A percentile compares a stretch with the other conserved stretches of the same genome.
These are phyloP conservation scores for Trametes meyenii DNA, from an alignment of 768 basidiomycete species.

Conservation along the genomic window DNA sequence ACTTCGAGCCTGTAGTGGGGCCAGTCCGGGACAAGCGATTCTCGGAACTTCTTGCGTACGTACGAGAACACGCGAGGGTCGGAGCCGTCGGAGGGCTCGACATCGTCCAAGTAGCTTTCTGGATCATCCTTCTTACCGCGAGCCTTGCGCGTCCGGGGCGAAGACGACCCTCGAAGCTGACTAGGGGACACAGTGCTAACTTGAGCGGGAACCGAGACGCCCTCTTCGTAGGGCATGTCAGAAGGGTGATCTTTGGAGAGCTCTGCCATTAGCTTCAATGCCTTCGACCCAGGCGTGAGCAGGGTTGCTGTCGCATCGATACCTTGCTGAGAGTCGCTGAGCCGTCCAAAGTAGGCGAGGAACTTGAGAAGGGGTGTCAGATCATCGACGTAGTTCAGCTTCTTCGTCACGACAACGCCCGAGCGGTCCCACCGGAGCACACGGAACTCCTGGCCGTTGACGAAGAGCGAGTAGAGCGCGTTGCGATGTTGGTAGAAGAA, in stretches of 20 bases:
- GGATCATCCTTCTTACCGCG: too few relatives aligned
- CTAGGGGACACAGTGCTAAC: too few relatives aligned
- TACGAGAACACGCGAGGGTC: background rate
- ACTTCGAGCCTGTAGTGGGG: background rate
- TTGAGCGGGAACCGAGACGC: too few relatives aligned
- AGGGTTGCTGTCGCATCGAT: background rate
- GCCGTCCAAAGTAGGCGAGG: background rate
- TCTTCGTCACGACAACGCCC: background rate
- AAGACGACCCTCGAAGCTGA: too few relatives aligned
- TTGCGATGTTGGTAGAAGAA: conserved; percentile 3
- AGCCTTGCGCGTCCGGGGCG: too few relatives aligned
- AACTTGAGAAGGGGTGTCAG: background rate
- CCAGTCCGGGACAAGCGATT: background rate
- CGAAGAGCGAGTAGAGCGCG: background rate
- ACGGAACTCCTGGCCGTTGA: conserved; percentile 3
- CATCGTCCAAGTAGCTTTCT: background rate
- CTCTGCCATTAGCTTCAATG: background rate
- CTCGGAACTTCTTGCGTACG: background rate
- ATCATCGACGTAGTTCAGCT: background rate
- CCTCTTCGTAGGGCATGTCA: too few relatives aligned
- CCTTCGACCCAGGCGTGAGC: background rate
- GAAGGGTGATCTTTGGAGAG: background rate
- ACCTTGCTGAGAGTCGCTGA: background rate
- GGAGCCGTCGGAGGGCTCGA: background rate
- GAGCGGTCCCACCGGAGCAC: conserved; percentile 1